phyloP scores from a whole-genome alignment of 345 rosid genomes.

The Citrus glauca region DNA sequence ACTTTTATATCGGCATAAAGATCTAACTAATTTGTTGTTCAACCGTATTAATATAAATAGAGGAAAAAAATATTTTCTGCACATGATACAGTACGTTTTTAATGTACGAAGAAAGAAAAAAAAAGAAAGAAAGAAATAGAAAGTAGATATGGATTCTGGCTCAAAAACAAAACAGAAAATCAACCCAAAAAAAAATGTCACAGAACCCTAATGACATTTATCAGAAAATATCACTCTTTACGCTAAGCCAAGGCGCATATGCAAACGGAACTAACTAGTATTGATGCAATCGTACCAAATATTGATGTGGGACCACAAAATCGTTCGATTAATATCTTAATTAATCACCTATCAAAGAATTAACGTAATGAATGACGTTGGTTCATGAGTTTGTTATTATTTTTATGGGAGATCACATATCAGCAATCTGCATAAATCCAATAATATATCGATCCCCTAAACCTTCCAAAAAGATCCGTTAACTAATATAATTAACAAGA shows the following conservation, averaged over 20 bases:
- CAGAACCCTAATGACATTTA: neutral
- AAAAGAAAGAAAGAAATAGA: no score
- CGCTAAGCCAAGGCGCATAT: no score
- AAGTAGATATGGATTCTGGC: no score
- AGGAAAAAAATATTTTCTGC: no score
- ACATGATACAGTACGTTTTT: rapidly evolving
- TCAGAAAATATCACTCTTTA: no score
- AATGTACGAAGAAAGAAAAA: no score
- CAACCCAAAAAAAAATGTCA: neutral
- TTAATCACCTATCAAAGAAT: neutral
- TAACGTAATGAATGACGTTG: neutral
- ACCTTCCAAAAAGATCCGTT: neutral
- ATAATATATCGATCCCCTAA: neutral
- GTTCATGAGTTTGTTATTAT: neutral
- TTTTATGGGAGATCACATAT: neutral
- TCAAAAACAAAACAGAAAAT: no score
- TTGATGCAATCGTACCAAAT: neutral
- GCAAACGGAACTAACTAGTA: neutral
- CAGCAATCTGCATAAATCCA: neutral
- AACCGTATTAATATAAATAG: no score
- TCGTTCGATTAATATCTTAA: no score
- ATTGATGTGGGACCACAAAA: neutral
- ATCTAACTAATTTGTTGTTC: no score
- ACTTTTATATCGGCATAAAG: no score
- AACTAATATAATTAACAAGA: neutral